These are phyloP conservation scores for Spathaspora sp. DNA, from an alignment of 805 yeast species.

Conservation along the genomic window DNA sequence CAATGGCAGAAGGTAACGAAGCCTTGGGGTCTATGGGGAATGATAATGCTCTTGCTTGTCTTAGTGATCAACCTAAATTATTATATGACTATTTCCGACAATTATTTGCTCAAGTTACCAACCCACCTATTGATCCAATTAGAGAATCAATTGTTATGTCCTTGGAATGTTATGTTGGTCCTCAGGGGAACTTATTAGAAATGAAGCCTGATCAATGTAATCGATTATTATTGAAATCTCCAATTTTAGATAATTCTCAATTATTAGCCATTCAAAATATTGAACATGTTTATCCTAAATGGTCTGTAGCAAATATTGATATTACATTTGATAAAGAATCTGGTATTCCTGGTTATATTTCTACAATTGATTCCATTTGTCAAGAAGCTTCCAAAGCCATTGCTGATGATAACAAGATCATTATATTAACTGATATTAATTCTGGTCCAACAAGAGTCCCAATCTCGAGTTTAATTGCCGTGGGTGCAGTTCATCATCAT, in stretches of 20 bases:
- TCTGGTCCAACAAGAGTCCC: slow-evolving; percentile 65
- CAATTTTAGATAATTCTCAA: slow-evolving; percentile 72
- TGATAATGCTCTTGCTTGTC: slow-evolving; percentile 92
- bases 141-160: slow-evolving; percentile 97
- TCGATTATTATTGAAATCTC: slow-evolving; percentile 77
- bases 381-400: slow-evolving; percentile 84
- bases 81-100: slow-evolving; percentile 93
- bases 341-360: slow-evolving; percentile 82
- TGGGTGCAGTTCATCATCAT: slow-evolving; percentile 96
- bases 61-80: slow-evolving; percentile 87
- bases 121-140: slow-evolving; percentile 98
- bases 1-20: slow-evolving; percentile 96
- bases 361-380: slow-evolving; percentile 82
- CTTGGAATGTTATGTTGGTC: slow-evolving; percentile 93
- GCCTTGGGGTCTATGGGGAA: slow-evolving; percentile 99
- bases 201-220: slow-evolving; percentile 92
- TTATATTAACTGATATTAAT: slow-evolving; percentile 71
- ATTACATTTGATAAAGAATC: slow-evolving; percentile 82
- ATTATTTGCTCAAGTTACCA: slow-evolving; percentile 96
- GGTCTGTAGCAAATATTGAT: slow-evolving; percentile 82
- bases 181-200: slow-evolving; percentile 95
- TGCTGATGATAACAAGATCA: slow-evolving; percentile 66
- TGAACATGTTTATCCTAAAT: slow-evolving; percentile 72
- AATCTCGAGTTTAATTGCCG: slow-evolving; percentile 84
- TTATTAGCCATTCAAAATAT: slow-evolving; percentile 72